Percentiles rank a stretch among this genome's conserved stretches.
These are phyloP conservation scores for Paramecium tetraurelia DNA, from an alignment of 73 alveolate species.

Conservation along the genomic window DNA sequence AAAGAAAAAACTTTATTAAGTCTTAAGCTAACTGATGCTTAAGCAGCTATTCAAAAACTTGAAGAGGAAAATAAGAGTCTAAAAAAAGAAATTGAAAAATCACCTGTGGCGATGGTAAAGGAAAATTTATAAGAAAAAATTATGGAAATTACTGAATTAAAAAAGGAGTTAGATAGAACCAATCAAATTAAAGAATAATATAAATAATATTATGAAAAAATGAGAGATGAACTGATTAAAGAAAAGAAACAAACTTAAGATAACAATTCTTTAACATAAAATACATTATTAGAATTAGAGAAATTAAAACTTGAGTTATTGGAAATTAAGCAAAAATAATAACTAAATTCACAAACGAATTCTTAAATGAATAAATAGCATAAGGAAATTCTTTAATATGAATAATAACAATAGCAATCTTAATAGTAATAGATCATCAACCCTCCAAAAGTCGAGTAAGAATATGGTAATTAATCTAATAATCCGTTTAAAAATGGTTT, in stretches of 20 bases:
- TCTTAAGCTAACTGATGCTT: neutral
- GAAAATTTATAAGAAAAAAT: constrained; percentile 19
- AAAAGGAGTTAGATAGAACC: constrained; percentile 47
- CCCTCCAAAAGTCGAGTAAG: neutral
- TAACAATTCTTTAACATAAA: neutral
- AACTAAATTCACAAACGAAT: neutral
- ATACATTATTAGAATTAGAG: neutral
- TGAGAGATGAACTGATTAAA: constrained; percentile 46
- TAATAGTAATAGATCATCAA: neutral
- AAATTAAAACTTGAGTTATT: neutral
- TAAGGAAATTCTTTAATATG: neutral
- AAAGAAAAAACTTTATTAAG: constrained; percentile 52
- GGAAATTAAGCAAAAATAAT: neutral
- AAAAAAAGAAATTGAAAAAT: constrained; percentile 41
- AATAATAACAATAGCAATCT: neutral
- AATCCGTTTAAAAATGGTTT: neutral
- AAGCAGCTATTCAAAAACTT: neutral
- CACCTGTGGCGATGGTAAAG: constrained; percentile 42
- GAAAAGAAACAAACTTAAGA: constrained; percentile 7
- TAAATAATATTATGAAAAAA: constrained; percentile 50
- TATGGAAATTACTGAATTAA: constrained; percentile 49
- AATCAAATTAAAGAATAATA: constrained; percentile 47
- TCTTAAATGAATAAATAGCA: neutral
- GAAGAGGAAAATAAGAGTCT: constrained; percentile 36
- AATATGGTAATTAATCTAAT: neutral